Evolutionary conservation across 2,329 filamentous ascomycete genomes (phyloP), one percentile per base, ranked within the genome.

Genomic region (Colletotrichum sp.): DNA sequence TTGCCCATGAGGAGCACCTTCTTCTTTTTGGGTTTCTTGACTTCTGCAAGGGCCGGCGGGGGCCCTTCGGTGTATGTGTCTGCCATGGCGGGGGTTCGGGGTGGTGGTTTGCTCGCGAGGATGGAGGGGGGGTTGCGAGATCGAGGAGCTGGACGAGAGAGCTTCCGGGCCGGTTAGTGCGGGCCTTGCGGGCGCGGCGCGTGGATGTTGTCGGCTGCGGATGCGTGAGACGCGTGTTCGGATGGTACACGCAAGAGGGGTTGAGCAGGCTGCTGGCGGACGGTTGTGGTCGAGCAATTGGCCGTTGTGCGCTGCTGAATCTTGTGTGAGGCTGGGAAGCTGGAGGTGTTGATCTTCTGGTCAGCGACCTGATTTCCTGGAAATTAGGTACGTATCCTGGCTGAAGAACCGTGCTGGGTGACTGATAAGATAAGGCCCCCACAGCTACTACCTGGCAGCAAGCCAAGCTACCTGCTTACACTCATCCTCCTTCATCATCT

Each of bases 1-100:
- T 98, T 98, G 80, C 97, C 97, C 97, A 96, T 96, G 77, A 96
- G 88, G 66, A 96, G 89, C 68, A 96, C 94, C 90, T 96, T 96
- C 88, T 95, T 95, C 90, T 96, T 96, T 89, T 95, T 95, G 81
- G 91, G 91, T 80, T 93, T 93, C 86, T 91, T 92, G 78, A 92
- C 86, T 83, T 91, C 90, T 79, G 74, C 70, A 12, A 73, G n/a
- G 21, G 74, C 64, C 28, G 74, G 49, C 8, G 39, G 59, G n/a
- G 63, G 74, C 21, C 71, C 59, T 6, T 65, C 52, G 2, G 66
- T 21, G 32, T 65, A 76, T 21, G 52, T 44, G 44, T 74, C 74
- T 8, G 65, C 74, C 74, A 76, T 76, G 44, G n/a, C 21, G 18
- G 24, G 57, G 21, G 34, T 30, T 64, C 10, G 36, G 8, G 3